Percentiles rank a stretch among this genome's conserved stretches.
Evolutionary conservation across 2,329 filamentous ascomycete genomes (phyloP).

Genomic region (Ciborinia camelliae): DNA sequence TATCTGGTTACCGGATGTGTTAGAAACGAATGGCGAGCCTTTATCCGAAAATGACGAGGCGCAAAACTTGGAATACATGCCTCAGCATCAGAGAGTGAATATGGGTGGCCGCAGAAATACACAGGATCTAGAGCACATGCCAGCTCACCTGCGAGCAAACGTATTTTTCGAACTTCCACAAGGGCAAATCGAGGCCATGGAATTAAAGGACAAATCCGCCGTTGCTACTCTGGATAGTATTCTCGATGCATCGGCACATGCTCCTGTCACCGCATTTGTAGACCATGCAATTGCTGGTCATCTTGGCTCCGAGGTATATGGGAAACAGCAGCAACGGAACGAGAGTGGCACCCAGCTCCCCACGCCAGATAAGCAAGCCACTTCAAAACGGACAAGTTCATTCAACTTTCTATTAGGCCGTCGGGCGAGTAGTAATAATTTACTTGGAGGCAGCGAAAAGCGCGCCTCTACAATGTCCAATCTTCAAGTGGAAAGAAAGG

Average conservation of each 20-base stretch:
- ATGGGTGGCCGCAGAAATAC: constrained; percentile 36
- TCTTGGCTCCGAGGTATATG: constrained; percentile 72
- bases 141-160: constrained; percentile 84
- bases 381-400: constrained; percentile 44
- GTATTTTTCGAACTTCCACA: constrained; percentile 78
- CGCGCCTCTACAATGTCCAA: constrained; percentile 29
- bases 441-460: constrained; percentile 26
- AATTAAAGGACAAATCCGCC: constrained; percentile 74
- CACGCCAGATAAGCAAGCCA: constrained; percentile 26
- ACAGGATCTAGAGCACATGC: constrained; percentile 53
- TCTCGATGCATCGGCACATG: constrained; percentile 80
- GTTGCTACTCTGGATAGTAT: constrained; percentile 88
- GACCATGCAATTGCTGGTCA: constrained; percentile 81
- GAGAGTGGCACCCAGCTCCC: constrained; percentile 44
- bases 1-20: constrained; percentile 38
- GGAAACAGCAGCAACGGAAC: constrained; percentile 51
- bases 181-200: constrained; percentile 48
- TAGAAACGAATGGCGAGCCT: constrained; percentile 31
- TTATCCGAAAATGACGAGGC: constrained; percentile 28
- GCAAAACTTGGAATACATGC: constrained; percentile 34
- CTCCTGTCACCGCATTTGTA: constrained; percentile 87
- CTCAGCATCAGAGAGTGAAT: constrained; percentile 36
- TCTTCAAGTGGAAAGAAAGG: constrained; percentile 24
- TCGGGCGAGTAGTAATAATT: constrained; percentile 29
- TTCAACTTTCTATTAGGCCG: constrained; percentile 45